Evolutionary conservation across 2,329 filamentous ascomycete genomes (phyloP).

Genomic region (Aspergillus glaucus): DNA sequence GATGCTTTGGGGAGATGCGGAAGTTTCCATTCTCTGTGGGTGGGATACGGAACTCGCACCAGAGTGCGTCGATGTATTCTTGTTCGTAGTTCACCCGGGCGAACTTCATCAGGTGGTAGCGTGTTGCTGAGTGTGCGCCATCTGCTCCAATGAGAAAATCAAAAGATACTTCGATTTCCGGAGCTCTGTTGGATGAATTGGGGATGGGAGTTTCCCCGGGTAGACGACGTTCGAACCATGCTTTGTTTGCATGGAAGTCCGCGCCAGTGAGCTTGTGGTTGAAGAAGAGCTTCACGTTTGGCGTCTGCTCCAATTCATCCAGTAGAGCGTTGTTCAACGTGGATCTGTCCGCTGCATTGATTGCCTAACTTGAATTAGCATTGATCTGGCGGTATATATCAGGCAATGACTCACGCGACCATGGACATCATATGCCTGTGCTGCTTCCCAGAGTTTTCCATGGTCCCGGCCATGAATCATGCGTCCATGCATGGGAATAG

Average conservation of each 20-base stretch:
- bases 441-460: conserved; percentile 64
- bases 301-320: conserved; percentile 72
- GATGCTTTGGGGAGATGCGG: conserved; percentile 79
- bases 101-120: conserved; percentile 95
- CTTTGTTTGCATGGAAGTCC: conserved; percentile 70
- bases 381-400: not conserved
- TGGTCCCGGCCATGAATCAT: conserved; percentile 80
- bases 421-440: conserved; percentile 87
- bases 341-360: conserved; percentile 78
- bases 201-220: conserved; percentile 25
- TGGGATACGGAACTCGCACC: conserved; percentile 89
- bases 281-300: conserved; percentile 89
- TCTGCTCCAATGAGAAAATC: conserved; percentile 93
- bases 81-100: conserved; percentile 85
- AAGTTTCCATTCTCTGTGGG: conserved; percentile 54
- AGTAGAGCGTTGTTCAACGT: conserved; percentile 77
- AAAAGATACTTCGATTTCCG: conserved; percentile 77
- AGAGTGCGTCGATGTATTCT: conserved; percentile 90
- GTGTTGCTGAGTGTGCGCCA: conserved; percentile 83
- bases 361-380: conserved; percentile 50
- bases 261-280: conserved; percentile 88
- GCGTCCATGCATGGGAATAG: conserved; percentile 88
- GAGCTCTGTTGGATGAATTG: conserved; percentile 40
- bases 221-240: conserved; percentile 70
- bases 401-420: conserved; percentile 58